These are phyloP conservation scores for Annulohypoxylon moriforme DNA, from an alignment of 495 filamentous ascomycete genomes.

Conservation along the genomic window DNA sequence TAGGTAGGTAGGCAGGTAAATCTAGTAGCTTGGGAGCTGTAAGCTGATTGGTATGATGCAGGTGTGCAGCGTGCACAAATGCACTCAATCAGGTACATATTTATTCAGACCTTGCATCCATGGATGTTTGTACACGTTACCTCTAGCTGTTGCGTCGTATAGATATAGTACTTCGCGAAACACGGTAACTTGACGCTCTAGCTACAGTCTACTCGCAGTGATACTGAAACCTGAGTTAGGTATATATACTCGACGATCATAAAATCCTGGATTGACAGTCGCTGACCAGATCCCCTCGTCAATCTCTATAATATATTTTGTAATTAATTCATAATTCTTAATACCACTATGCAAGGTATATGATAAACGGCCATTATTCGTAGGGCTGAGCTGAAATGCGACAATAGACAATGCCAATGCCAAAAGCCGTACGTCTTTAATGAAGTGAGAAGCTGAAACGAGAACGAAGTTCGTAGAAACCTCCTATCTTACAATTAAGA, in stretches of 20 bases:
- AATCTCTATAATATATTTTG: slow-evolving; percentile 43
- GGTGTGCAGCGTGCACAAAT: slow-evolving; percentile 3
- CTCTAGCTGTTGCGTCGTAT: slow-evolving; percentile 27
- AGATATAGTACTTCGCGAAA: slow-evolving; percentile 15
- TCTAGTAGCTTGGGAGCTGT: slow-evolving; percentile 24
- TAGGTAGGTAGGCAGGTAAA: slow-evolving; percentile 3
- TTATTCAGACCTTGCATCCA: slow-evolving; percentile 24
- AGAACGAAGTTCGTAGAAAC: background rate
- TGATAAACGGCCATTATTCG: slow-evolving; percentile 25
- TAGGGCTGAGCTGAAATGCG: slow-evolving; percentile 47
- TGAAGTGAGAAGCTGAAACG: background rate
- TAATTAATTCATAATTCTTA: slow-evolving; percentile 38
- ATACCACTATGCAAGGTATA: slow-evolving; percentile 42
- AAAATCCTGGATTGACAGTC: slow-evolving; percentile 26
- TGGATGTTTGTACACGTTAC: slow-evolving; percentile 30
- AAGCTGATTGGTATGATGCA: slow-evolving; percentile 23
- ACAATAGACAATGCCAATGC: slow-evolving; percentile 21
- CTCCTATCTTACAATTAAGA: background rate
- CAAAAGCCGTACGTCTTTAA: slow-evolving; percentile 15
- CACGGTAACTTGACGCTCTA: background rate
- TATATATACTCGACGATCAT: slow-evolving; percentile 15
- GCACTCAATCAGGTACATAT: slow-evolving; percentile 10
- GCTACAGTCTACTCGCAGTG: slow-evolving; percentile 16
- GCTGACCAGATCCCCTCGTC: slow-evolving; percentile 31
- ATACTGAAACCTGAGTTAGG: slow-evolving; percentile 7